Conservation (phyloP, 2,329 filamentous ascomycete genomes). For the Colletotrichum abscissum region DNA sequence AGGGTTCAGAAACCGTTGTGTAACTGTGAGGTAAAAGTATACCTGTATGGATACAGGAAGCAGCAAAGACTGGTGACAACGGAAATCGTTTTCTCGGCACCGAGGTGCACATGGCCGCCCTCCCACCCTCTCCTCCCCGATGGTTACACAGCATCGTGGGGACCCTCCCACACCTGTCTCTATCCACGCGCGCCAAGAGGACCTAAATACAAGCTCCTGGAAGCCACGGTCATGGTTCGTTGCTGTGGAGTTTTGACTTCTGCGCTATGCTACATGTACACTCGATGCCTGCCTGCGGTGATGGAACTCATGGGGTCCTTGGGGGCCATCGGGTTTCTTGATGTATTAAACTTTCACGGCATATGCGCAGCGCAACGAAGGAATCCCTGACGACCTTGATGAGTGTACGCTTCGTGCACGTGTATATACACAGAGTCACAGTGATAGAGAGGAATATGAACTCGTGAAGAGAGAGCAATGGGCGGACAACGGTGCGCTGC, state of each 20-base stretch:
- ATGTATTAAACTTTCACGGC: not conserved
- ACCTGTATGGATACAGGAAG: not conserved
- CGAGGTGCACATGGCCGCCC: not conserved
- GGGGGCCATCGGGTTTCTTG: not conserved
- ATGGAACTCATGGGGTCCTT: not conserved
- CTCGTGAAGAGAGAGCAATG: not conserved
- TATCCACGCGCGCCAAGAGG: too few relatives aligned
- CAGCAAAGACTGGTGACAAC: not conserved
- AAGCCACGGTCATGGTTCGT: not conserved
- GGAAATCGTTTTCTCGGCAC: not conserved
- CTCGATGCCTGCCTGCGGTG: not conserved
- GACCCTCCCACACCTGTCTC: not conserved
- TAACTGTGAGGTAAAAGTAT: not conserved
- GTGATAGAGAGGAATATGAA: not conserved
- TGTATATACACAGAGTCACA: not conserved
- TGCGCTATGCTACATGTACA: not conserved
- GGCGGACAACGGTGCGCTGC: not conserved
- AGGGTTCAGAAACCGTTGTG: not conserved
- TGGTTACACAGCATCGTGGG: not conserved
- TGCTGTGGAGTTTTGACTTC: not conserved
- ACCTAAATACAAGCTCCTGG: not conserved
- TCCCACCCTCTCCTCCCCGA: too few relatives aligned
- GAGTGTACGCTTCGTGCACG: not conserved
- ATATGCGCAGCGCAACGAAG: not conserved
- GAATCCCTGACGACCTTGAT: not conserved